These are phyloP conservation scores for Penicillium macrosclerotiorum DNA, from an alignment of 495 filamentous ascomycete species.

Conservation along the genomic window DNA sequence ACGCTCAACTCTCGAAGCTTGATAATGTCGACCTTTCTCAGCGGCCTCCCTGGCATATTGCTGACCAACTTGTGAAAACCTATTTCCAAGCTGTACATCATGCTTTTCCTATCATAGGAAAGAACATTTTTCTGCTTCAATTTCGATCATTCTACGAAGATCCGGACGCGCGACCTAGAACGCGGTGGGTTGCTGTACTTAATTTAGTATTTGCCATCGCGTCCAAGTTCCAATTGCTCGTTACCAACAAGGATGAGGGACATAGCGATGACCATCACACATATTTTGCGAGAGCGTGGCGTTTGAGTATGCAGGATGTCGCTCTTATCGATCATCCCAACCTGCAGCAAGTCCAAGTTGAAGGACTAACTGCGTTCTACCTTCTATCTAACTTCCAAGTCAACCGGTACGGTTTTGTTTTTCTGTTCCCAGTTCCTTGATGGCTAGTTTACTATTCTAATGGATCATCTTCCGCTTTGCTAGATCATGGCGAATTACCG, in stretches of 20 bases:
- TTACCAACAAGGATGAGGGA: slow-evolving; percentile 28
- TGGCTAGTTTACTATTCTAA: too few relatives aligned
- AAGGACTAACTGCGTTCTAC: slow-evolving; percentile 51
- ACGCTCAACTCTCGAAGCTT: slow-evolving; percentile 35
- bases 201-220: slow-evolving; percentile 62
- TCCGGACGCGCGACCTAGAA: slow-evolving; percentile 25
- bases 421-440: neutral
- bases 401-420: slow-evolving; percentile 40
- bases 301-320: slow-evolving; percentile 37
- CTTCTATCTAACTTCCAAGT: slow-evolving; percentile 51
- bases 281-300: slow-evolving; percentile 56
- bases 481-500: slow-evolving; percentile 41
- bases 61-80: slow-evolving; percentile 46
- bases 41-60: slow-evolving; percentile 44
- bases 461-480: neutral
- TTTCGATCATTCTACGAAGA: slow-evolving; percentile 30
- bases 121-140: slow-evolving; percentile 32
- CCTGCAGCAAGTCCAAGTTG: slow-evolving; percentile 49
- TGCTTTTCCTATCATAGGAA: slow-evolving; percentile 55
- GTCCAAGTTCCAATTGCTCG: slow-evolving; percentile 44
- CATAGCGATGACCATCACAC: slow-evolving; percentile 44
- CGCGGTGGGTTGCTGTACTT: slow-evolving; percentile 54
- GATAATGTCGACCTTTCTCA: slow-evolving; percentile 45
- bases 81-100: slow-evolving; percentile 57
- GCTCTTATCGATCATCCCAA: slow-evolving; percentile 18